Evolutionary conservation across 1,284 basidiomycete genomes (phyloP).

Genomic region (Jaminaea rosea): DNA sequence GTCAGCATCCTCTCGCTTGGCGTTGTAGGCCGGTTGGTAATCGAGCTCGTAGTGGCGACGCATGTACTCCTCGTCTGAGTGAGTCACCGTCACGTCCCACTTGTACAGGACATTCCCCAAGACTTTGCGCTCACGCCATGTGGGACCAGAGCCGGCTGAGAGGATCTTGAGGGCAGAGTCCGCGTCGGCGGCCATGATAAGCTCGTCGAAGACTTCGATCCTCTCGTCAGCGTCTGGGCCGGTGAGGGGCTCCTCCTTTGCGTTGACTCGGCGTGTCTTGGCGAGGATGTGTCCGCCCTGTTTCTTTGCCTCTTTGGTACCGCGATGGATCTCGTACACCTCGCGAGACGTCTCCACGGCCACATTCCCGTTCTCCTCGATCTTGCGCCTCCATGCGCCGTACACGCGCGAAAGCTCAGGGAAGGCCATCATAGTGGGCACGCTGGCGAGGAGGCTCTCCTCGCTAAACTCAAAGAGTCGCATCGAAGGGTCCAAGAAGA

Average conservation of each 20-base stretch:
- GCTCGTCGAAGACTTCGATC: conserved; percentile 57
- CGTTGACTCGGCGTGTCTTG: conserved; percentile 15
- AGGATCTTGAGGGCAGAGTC: conserved; percentile 57
- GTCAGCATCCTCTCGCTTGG: conserved; percentile 47
- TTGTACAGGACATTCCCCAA: conserved; percentile 56
- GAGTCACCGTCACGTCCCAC: conserved; percentile 57
- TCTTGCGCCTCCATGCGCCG: conserved; percentile 51
- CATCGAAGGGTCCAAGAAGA: conserved; percentile 58
- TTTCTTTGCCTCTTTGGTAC: conserved; percentile 20
- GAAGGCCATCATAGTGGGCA: conserved; percentile 50
- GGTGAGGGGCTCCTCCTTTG: not conserved
- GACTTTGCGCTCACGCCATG: conserved; percentile 56
- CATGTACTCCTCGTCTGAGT: conserved; percentile 56
- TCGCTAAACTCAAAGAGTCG: conserved; percentile 41
- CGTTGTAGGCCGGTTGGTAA: conserved; percentile 46
- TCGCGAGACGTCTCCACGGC: conserved; percentile 50
- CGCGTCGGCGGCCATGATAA: conserved; percentile 57
- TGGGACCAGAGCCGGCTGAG: conserved; percentile 51
- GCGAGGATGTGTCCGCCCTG: conserved; percentile 27
- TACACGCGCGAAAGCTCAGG: conserved; percentile 53
- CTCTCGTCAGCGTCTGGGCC: conserved; percentile 18
- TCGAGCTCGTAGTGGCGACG: conserved; percentile 49
- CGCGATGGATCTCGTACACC: conserved; percentile 49
- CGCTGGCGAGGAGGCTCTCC: conserved; percentile 48
- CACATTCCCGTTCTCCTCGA: conserved; percentile 51